These are phyloP conservation scores for Fusarium nematophilum DNA, from an alignment of 2,329 filamentous ascomycete genomes.

Conservation along the genomic window DNA sequence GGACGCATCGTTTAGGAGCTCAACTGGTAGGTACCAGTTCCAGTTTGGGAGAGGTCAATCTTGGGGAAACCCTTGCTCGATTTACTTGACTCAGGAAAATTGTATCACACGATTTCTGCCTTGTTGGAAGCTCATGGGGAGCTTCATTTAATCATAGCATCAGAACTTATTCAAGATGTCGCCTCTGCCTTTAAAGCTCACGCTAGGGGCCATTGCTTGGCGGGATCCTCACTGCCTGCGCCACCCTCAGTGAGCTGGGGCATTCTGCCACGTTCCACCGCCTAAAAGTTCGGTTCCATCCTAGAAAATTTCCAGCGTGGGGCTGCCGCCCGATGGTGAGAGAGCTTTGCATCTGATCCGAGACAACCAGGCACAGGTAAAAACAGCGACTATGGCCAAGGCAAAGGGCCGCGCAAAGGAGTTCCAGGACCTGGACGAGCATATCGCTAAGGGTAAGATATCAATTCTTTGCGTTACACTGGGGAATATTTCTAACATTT, in stretches of 20 bases:
- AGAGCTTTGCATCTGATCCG: conserved; percentile 24
- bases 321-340: conserved; percentile 31
- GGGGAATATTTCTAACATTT: conserved; percentile 21
- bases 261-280: conserved; percentile 61
- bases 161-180: too few species aligned
- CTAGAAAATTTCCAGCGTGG: conserved; percentile 51
- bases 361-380: conserved; percentile 26
- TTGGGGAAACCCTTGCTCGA: not conserved
- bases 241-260: not conserved
- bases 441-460: conserved; percentile 68
- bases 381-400: conserved; percentile 60
- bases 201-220: conserved; percentile 23
- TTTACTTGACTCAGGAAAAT: not conserved
- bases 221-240: conserved; percentile 8
- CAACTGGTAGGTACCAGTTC: too few species aligned
- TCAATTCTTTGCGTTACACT: not conserved
- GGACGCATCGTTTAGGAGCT: conserved; percentile 50
- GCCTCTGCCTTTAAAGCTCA: conserved; percentile 1
- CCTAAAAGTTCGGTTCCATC: conserved; percentile 59
- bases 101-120: not conserved
- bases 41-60: not conserved
- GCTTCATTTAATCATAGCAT: too few species aligned
- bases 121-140: too few species aligned
- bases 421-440: conserved; percentile 71
- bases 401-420: conserved; percentile 67